Evolutionary conservation across 176 grass and related monocot genomes (phyloP), one percentile per base, ranked within the genome.

Genomic region (Thinopyrum elongatum): DNA sequence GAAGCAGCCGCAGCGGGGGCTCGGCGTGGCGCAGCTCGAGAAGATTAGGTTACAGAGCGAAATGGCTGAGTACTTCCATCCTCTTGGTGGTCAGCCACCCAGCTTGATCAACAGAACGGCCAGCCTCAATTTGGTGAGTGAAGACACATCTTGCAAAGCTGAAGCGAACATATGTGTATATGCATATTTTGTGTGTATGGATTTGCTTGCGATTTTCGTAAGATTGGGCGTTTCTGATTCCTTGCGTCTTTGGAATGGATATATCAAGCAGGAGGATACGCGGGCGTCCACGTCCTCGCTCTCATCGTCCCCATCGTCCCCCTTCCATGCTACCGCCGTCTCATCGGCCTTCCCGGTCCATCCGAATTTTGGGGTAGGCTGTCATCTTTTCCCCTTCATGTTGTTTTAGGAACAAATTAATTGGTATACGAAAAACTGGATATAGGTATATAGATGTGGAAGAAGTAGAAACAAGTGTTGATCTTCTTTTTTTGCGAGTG

Each of bases 11-110:
- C 93, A 95, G 69, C 80, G 93, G 17, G 93, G 93, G 28, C 88
- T 95, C 9, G 93, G 93, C 3, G 93, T 95, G 33, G 93, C 93
- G 61, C 88, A 95, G 87, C 76, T 95, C 34, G 93, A 95, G 88
- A 95, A 95, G 88, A 95, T 95, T 85, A 92, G 93, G 78, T 73
- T 95, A 69, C 93, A 95, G 75, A 87, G 86, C 63, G 93, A 95
- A 87, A 95, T 95, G 93, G 93, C 83, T 3, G 93, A 95, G 80
- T 95, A 86, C 79, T 80, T 83, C 64, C 76, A 84, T 79, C 88
- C 93, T 33, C 82, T 86, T 67, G 87, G 90, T 62, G 82, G 90
- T 75, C 90, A 92, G 55, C 68, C 88, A 25, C 88, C 86, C 13
- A 88, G 19, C 33, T 70, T 81, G 70, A 81, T 88, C 90, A 82